A percentile compares a stretch with the other conserved stretches of the same genome.
phyloP scores from a whole-genome alignment of 768 basidiomycete genomes.

The Neoboletus brunneissimus region DNA sequence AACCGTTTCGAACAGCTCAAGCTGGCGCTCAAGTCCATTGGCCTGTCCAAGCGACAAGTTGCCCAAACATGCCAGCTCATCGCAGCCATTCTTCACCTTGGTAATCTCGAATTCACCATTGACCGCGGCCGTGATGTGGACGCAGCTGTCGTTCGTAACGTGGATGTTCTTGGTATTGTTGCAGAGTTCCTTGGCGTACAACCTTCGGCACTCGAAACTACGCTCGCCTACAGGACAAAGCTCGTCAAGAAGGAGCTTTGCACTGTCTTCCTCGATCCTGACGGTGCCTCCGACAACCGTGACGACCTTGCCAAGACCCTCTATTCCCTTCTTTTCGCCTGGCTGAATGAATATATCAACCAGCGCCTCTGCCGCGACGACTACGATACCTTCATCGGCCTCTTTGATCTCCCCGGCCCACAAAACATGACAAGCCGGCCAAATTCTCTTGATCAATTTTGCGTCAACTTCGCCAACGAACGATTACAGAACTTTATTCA shows the following conservation, averaged over 20 bases:
- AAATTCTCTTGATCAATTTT: constrained; percentile 95
- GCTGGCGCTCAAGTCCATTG: constrained; percentile 88
- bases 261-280: constrained; percentile 92
- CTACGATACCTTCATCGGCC: constrained; percentile 86
- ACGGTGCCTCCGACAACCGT: constrained; percentile 88
- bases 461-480: constrained; percentile 95
- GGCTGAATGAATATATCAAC: constrained; percentile 96
- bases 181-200: constrained; percentile 90
- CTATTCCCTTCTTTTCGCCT: constrained; percentile 92
- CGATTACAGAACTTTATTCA: constrained; percentile 82
- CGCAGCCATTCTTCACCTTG: constrained; percentile 94
- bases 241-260: constrained; percentile 95
- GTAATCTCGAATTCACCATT: constrained; percentile 89
- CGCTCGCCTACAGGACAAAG: constrained; percentile 89
- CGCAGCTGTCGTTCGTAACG: constrained; percentile 87
- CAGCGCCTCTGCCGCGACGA: constrained; percentile 93
- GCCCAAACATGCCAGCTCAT: constrained; percentile 94
- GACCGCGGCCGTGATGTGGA: constrained; percentile 86
- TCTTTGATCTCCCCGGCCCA: constrained; percentile 91
- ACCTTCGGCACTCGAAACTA: constrained; percentile 65
- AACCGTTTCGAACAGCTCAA: constrained; percentile 91
- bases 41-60: constrained; percentile 91
- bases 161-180: constrained; percentile 75
- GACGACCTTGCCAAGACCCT: constrained; percentile 93
- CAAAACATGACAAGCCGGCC: constrained; percentile 85